Conservation (phyloP, 176 grass and related monocot genomes). For the Cenchrus purpureus region DNA sequence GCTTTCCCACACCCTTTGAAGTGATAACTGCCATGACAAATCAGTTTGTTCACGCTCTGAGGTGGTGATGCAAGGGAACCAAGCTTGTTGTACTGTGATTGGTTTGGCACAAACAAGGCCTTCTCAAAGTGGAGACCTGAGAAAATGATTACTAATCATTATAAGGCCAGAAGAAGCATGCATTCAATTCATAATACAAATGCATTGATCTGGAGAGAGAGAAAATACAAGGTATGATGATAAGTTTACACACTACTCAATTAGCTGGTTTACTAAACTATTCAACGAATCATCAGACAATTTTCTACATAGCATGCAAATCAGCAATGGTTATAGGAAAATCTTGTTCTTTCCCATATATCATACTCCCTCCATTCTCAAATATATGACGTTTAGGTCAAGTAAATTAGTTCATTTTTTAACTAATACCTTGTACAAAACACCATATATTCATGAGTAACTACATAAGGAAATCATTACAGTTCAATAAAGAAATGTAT, state of each 20-base stretch:
- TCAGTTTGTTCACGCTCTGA: constrained; percentile 75
- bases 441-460: neutral
- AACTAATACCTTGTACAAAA: too few relatives aligned
- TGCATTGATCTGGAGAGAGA: neutral
- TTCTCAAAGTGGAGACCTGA: constrained; percentile 78
- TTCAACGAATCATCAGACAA: constrained; percentile 21
- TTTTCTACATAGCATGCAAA: constrained; percentile 16
- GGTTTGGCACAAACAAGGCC: constrained; percentile 92
- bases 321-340: neutral
- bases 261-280: constrained; percentile 6
- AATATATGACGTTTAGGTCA: too few relatives aligned
- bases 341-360: neutral
- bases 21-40: constrained; percentile 86
- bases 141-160: constrained; percentile 25
- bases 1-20: constrained; percentile 81
- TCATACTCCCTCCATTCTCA: neutral
- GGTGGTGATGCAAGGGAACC: constrained; percentile 69
- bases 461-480: constrained; percentile 29
- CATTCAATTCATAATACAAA: constrained; percentile 26
- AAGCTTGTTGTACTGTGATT: constrained; percentile 86
- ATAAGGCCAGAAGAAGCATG: constrained; percentile 16
- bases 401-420: too few relatives aligned
- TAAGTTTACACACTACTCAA: constrained; percentile 8
- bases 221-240: neutral
- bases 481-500: constrained; percentile 30